Evolutionary conservation across 2,329 filamentous ascomycete genomes (phyloP).

Genomic region (Fusarium kyushuense): DNA sequence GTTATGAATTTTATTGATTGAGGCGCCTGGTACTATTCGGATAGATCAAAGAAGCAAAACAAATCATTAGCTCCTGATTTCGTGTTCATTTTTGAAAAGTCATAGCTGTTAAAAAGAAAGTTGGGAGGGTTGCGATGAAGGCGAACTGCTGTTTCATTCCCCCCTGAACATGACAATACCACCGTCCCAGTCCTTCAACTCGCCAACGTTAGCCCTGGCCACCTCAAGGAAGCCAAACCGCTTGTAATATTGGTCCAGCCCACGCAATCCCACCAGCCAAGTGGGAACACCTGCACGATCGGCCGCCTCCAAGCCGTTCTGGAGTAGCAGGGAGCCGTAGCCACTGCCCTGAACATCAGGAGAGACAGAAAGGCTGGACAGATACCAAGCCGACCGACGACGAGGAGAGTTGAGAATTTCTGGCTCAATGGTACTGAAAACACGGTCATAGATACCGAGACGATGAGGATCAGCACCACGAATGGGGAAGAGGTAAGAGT

Average conservation of each 20-base stretch:
- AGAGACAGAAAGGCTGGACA: constrained; percentile 52
- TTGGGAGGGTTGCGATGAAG: neutral
- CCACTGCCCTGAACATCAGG: constrained; percentile 51
- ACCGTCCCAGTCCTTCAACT: constrained; percentile 53
- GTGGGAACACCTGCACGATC: constrained; percentile 49
- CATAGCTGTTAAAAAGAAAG: neutral
- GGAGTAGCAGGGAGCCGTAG: constrained; percentile 50
- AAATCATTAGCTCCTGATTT: neutral
- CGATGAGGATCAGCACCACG: constrained; percentile 37
- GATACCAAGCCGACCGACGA: constrained; percentile 52
- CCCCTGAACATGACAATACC: constrained; percentile 55
- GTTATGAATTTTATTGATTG: constrained; percentile 17
- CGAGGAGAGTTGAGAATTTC: constrained; percentile 46
- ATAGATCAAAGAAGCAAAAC: constrained; percentile 12
- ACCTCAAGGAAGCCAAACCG: constrained; percentile 53
- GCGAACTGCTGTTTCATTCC: constrained; percentile 34
- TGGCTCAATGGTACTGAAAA: constrained; percentile 45
- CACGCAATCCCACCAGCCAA: constrained; percentile 52
- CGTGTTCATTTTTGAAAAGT: neutral
- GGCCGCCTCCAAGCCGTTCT: constrained; percentile 47
- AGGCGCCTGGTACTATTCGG: constrained; percentile 7
- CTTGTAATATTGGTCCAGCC: constrained; percentile 51
- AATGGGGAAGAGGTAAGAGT: constrained; percentile 46
- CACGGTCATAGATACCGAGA: constrained; percentile 44
- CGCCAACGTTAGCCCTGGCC: constrained; percentile 53